Percentiles rank a stretch among this genome's conserved stretches.
These are phyloP conservation scores for Apiotrichum domesticum DNA, from an alignment of 1,284 basidiomycete genomes.

Conservation along the genomic window DNA sequence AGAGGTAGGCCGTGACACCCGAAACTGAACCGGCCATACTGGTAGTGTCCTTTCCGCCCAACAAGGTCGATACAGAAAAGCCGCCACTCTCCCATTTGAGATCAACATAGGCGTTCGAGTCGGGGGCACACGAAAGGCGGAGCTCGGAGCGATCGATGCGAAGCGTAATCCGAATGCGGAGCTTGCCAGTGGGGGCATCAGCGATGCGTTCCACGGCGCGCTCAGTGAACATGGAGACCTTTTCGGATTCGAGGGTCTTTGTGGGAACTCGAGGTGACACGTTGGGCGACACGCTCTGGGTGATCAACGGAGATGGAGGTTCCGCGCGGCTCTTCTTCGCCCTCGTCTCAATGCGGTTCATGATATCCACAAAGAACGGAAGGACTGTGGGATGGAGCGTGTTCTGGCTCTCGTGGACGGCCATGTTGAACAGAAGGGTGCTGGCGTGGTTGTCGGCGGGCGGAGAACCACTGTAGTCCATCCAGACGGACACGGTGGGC, in stretches of 20 bases:
- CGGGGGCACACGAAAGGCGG: slow-evolving; percentile 75
- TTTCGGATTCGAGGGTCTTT: not conserved
- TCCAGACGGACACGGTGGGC: slow-evolving; percentile 75
- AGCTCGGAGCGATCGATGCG: slow-evolving; percentile 82
- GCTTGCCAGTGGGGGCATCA: slow-evolving; percentile 17
- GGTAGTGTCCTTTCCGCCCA: slow-evolving; percentile 58
- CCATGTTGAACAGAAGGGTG: slow-evolving; percentile 37
- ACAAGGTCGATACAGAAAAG: slow-evolving; percentile 68
- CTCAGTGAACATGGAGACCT: slow-evolving; percentile 11
- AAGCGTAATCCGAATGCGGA: slow-evolving; percentile 58
- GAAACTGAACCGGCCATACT: slow-evolving; percentile 71
- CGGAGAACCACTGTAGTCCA: slow-evolving; percentile 50
- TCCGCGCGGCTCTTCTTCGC: slow-evolving; percentile 10
- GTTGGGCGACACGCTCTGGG: not conserved
- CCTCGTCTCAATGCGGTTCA: slow-evolving; percentile 26
- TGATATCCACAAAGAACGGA: slow-evolving; percentile 66
- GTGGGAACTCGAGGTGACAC: slow-evolving; percentile 1
- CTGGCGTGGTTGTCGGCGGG: not conserved
- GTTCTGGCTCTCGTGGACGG: slow-evolving; percentile 80
- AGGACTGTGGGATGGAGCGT: slow-evolving; percentile 70
- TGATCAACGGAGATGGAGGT: not conserved
- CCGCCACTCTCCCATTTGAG: slow-evolving; percentile 88
- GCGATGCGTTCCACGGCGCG: slow-evolving; percentile 10
- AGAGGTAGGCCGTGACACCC: slow-evolving; percentile 68
- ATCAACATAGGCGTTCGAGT: slow-evolving; percentile 78